Evolutionary conservation across 1,284 basidiomycete species (phyloP), one percentile per base, ranked within the genome.

Genomic region (Fomitopsis betulina): DNA sequence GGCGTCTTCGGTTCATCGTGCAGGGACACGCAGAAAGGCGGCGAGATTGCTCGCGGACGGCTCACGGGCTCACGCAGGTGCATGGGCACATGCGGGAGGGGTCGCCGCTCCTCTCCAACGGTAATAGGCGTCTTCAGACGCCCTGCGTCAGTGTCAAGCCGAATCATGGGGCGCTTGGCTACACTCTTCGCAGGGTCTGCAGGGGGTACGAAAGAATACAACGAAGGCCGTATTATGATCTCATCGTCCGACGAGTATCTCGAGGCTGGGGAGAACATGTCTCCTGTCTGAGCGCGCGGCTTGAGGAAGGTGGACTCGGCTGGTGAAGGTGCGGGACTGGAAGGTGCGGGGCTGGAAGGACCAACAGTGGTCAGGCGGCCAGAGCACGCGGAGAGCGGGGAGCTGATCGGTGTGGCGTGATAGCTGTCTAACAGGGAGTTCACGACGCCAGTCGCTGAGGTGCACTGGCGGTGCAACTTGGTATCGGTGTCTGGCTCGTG

Each of bases 341-440:
- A 57, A 33, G 43, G 51, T 7, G 27, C 49, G 6, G 35, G 47
- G 19, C 27, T 53, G 39, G 50, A 57, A 33, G 43, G 51, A 4
- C 7, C 39, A 10, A 38, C 23, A 3, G 67, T 62, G 13, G 63
- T 64, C 39, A 70, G 47, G 23, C 65, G 42, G 5, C 61, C 63
- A 17, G 68, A 68, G 42, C 57, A 56, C 30, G 37, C 37, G 17
- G 67, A 68, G 21, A 63, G 47, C 1, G 65, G 62, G 2, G 63
- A 65, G 51, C 30, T 32, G 1, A 53, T 27, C 19, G 53, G 42
- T n/a, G 54, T 40, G 5, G 53, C 57, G 33, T 62, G 52, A 33
- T 68, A 68, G 13, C 65, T 62, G 40, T 68, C 63, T 15, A 67
- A 35, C 35, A 69, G 65, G 21, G 68, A 69, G 50, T 61, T 57